Base-by-base conservation (phyloP, 1,284 basidiomycete species). In the Bjerkandera adusta region DNA sequence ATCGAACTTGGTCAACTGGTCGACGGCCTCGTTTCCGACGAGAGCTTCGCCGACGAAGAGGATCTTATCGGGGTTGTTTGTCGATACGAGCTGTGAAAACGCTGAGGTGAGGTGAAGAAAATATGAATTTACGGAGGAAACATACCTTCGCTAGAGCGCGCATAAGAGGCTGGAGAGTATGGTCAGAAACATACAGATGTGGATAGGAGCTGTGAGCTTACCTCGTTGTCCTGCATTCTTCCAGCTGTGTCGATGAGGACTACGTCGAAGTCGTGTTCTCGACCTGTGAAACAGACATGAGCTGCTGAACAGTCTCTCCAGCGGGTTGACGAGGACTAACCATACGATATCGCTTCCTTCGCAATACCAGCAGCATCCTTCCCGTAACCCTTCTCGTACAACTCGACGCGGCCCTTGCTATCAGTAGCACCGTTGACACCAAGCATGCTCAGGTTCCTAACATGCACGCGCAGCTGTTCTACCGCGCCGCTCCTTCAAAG, bases 281-380 rank as follows among this genome's bases (percentile, higher is more conserved):
- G 85, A 27, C 82, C 92, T 95, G 40, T 6, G 18, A 11, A 36
- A 47, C 4, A 42, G 18, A 33, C 5, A 27, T 38, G 27, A 35
- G 48, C 5, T 13, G 32, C 13, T 15, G 6, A 16, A 29, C 45
- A 10, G 25, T 30, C 32, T 24, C 27, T 30, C n/a, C 5, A 22
- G 15, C 11, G 7, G 2, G 29, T 16, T 20, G 27, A 13, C 36
- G 13, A 50, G 3, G 18, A 45, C 79, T 52, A 59, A 90, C 92
- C 94, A 67, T 92, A 89, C 11, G 79, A 68, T 46, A 99, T 91
- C 10, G 97, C 97, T 61, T 98, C 95, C 65, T 86, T 93, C 5
- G 95, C 96, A 49, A 99, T 99, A 4, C 91, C 93, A 18, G 96
- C 95, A 2, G 97, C 95, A 61, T 99, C 97, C 68, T 97, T 98